Evolutionary conservation across 1,284 basidiomycete genomes (phyloP).

Genomic region (Sphaerobolus stellatus): DNA sequence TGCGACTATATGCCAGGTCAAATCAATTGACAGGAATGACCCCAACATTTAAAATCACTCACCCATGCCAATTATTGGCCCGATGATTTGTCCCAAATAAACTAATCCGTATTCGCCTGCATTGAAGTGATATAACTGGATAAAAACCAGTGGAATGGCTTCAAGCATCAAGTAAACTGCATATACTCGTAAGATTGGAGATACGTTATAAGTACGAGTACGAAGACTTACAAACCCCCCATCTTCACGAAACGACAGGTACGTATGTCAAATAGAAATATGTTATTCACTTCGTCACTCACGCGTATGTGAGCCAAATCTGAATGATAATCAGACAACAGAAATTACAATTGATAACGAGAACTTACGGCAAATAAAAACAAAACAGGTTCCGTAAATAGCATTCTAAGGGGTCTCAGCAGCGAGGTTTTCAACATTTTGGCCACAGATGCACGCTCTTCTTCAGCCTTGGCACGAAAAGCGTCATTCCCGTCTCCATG

Average conservation of each 20-base stretch:
- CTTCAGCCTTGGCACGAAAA: constrained; percentile 65
- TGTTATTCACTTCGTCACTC: constrained; percentile 50
- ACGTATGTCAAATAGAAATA: constrained; percentile 24
- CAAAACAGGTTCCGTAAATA: constrained; percentile 77
- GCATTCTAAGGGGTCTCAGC: constrained; percentile 67
- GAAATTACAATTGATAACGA: neutral
- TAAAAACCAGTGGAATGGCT: constrained; percentile 59
- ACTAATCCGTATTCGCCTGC: constrained; percentile 58
- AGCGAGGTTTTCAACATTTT: constrained; percentile 64
- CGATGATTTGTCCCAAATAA: constrained; percentile 70
- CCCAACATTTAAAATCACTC: neutral
- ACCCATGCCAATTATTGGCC: constrained; percentile 47
- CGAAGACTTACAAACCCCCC: constrained; percentile 6
- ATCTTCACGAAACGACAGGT: constrained; percentile 18
- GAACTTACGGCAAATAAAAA: constrained; percentile 63
- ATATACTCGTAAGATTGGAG: constrained; percentile 22
- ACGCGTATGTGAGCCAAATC: constrained; percentile 45
- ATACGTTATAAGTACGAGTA: neutral
- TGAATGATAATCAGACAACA: neutral
- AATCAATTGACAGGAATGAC: neutral
- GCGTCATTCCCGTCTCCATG: constrained; percentile 59
- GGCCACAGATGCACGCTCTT: constrained; percentile 54
- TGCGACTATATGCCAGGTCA: neutral
- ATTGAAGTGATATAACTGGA: constrained; percentile 51
- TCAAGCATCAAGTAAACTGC: constrained; percentile 50